Evolutionary conservation across 129 eudicot genomes (phyloP), one percentile per base, ranked within the genome.

Genomic region (Heracleum sosnowskyi): DNA sequence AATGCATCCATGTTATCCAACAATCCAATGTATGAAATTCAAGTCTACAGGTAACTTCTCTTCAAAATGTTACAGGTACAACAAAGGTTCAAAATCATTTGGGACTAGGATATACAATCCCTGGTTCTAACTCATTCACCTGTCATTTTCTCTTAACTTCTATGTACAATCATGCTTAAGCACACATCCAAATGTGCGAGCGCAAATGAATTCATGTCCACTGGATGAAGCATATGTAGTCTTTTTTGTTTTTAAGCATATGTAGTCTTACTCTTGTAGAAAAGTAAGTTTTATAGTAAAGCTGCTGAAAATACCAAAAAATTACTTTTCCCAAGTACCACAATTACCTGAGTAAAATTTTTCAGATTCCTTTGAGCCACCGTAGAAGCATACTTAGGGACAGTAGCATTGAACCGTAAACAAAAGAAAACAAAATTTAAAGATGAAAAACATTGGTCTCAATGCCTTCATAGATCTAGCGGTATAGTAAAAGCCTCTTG

Each of bases 331-430:
- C 51, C 42, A 24, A 71, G 78, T 28, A 35, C 39, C 49, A 75
- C n/a, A 26, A 73, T 76, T 86, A 96, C 99, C 99, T 90, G 96
- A 83, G 87, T 79, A 62, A 84, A 90, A 79, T 85, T 86, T 86
- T 92, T 96, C 55, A 96, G 79, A 85, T 82, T 96, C 87, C 99
- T 90, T 84, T 92, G 97, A 86, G 97, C 99, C 64, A 81, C 93
- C 22, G 99, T 77, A 49, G 99, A 96, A 62, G 99, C 85, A 74
- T 96, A 96, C 87, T 96, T 96, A 0, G 99, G 97, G 55, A 96
- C 87, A 68, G 60, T 80, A 75, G 95, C 68, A 39, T 97, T 86
- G 78, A 92, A 90, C 99, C 92, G 96, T 87, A 53, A 78, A 75
- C 33, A 78, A 73, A 47, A 71, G 33, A 49, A 81, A 72, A 76